Evolutionary conservation across 345 rosid genomes (phyloP), one percentile per base, ranked within the genome.

Genomic region (Litchi chinensis): DNA sequence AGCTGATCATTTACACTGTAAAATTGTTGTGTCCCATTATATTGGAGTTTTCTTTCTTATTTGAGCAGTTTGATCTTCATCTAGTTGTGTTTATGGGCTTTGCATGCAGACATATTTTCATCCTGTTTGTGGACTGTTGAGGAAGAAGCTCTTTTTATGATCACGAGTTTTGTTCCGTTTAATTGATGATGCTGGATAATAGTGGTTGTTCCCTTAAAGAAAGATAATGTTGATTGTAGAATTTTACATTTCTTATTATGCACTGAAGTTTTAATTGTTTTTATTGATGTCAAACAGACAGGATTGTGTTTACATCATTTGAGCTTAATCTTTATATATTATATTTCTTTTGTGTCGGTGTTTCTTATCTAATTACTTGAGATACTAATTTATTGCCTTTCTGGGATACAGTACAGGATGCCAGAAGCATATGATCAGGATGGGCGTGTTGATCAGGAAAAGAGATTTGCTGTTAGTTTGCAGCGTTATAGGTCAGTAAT

Each of bases 381-480:
- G 40, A 13, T 60, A 69, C 67, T 78, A 41, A 64, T 65, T 74
- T 72, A 40, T 56, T 43, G 68, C 76, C 70, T 72, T 73, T 74
- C 43, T 75, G 66, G 74, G 73, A 60, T 87, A 77, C 92, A 95
- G 99, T 95, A 95, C 82, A 84, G 92, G 83, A 89, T 95, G 89
- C 99, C 99, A 24, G 99, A 95, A 65, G 98, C 99, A 63, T 95
- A 95, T 89, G 99, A 95, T 90, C 86, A 84, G 54, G 97, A 90
- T 3, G 95, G 99, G 19, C 89, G 81, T 74, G 95, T 95, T 82
- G 82, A 89, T 77, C 99, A 95, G 82, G 97, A 95, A 77, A 96
- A 94, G 89, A 91, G 99, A 83, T 96, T 96, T 81, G 72, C 97
- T 86, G 98, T 91, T 81, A 98, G 93, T 83, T 13, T 90, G 85